A percentile compares a stretch with the other conserved stretches of the same genome.
Conservation (phyloP, 1,284 basidiomycete species). For the Boletus smithii region DNA sequence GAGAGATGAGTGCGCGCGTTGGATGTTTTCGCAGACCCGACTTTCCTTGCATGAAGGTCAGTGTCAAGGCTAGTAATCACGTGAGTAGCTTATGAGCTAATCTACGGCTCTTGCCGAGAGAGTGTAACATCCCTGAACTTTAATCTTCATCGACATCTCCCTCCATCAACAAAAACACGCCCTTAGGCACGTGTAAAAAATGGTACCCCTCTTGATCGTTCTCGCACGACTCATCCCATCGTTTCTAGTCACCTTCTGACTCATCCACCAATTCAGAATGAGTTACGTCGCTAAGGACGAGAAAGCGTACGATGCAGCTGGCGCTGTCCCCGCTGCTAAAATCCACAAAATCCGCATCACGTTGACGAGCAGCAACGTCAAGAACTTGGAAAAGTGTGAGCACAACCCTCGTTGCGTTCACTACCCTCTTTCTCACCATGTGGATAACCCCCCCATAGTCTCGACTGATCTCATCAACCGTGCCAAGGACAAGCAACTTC, state of each 20-base stretch:
- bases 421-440: not conserved
- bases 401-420: not conserved
- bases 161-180: conserved; percentile 15
- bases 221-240: not conserved
- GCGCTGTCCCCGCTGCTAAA: conserved; percentile 84
- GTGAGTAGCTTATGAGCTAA: conserved; percentile 7
- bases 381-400: conserved; percentile 97
- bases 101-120: conserved; percentile 20
- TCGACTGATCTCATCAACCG: conserved; percentile 95
- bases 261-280: conserved; percentile 70
- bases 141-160: conserved; percentile 27
- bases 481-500: conserved; percentile 99
- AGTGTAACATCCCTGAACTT: conserved; percentile 18
- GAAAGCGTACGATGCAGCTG: conserved; percentile 95
- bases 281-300: conserved; percentile 99
- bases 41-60: conserved; percentile 38
- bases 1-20: conserved; percentile 15
- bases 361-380: conserved; percentile 96
- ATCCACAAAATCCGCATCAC: conserved; percentile 99
- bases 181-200: conserved; percentile 22
- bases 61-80: conserved; percentile 8
- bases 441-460: conserved; percentile 65
- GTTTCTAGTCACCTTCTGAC: conserved; percentile 73
- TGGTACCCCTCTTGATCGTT: not conserved
- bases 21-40: conserved; percentile 9